Evolutionary conservation across 2,329 filamentous ascomycete genomes (phyloP).

Genomic region (Ophiosphaerella herpotricha): DNA sequence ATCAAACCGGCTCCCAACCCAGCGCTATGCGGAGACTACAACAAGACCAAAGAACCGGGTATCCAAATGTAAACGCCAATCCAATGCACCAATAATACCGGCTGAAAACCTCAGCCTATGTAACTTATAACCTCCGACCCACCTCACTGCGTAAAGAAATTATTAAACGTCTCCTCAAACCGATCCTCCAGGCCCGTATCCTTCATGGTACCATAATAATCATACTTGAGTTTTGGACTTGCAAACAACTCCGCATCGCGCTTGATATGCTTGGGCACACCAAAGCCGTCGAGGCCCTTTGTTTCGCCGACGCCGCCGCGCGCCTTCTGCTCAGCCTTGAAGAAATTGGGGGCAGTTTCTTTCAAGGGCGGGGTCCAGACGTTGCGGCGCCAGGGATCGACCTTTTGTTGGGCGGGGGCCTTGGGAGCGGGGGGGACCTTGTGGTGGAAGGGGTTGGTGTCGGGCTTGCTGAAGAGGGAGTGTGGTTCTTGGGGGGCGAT

Average conservation of each 20-base stretch:
- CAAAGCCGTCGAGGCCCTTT: slow-evolving; percentile 25
- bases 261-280: slow-evolving; percentile 34
- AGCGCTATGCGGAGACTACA: slow-evolving; percentile 1
- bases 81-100: background rate
- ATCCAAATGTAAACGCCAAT: slow-evolving; percentile 22
- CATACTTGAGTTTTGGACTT: slow-evolving; percentile 41
- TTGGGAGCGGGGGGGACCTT: slow-evolving; percentile 71
- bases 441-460: slow-evolving; percentile 67
- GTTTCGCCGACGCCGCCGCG: slow-evolving; percentile 14
- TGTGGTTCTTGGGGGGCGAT: slow-evolving; percentile 11
- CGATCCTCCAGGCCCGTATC: slow-evolving; percentile 39
- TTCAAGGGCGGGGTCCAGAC: slow-evolving; percentile 56
- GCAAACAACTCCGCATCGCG: slow-evolving; percentile 36
- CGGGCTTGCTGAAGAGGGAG: slow-evolving; percentile 34
- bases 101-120: too few relatives aligned
- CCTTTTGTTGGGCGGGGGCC: slow-evolving; percentile 65
- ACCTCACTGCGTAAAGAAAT: slow-evolving; percentile 35
- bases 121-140: background rate
- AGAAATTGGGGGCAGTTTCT: slow-evolving; percentile 59
- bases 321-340: slow-evolving; percentile 45
- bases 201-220: slow-evolving; percentile 35
- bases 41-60: slow-evolving; percentile 10
- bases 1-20: background rate
- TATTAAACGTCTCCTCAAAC: slow-evolving; percentile 41
- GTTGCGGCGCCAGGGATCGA: slow-evolving; percentile 61